Base-by-base conservation (phyloP, 345 rosid genomes). In the Eucalyptus marginata region DNA sequence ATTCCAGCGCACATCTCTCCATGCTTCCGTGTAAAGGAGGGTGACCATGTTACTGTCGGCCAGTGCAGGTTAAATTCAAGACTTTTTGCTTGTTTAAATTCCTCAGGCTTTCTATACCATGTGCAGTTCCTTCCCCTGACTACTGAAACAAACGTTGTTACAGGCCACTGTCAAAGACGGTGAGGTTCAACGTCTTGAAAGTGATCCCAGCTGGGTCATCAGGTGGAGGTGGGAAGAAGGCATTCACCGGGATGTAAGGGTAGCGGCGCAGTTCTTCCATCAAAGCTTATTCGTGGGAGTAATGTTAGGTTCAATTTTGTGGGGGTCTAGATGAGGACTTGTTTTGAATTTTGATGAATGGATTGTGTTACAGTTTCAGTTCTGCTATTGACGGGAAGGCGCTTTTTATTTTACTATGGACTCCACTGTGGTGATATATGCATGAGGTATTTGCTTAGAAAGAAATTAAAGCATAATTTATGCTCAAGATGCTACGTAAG, bases 191-290 rank as follows among this genome's bases (percentile, higher is more conserved):
- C 88, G 99, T 97, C 88, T 87, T 97, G 87, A 96, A 96, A 91
- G 98, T 97, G 59, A 93, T 95, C 54, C 99, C 97, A 36, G 98
- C 99, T 24, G 99, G 99, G 44, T 95, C 98, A 25, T 96, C 98
- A 83, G 95, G 95, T 22, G 94, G 94, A 31, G 91, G 94, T 44
- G 95, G 95, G 84, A 95, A 95, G 94, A 95, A 94, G 92, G 94
- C 95, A 27, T 94, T 95, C 87, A 85, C 95, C 3, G 95, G 90
- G 49, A 91, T 94, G 88, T 94, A 89, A 93, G 89, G 54, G 88
- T 43, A 54, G 51, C 44, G 5, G 64, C 29, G 40, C 22, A 11
- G 54, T 87, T 33, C 51, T 83, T 51, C 52, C 49, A 8, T 47
- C 49, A 62, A 87, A 71, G 79, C 47, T 52, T 87, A 54, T 87